A percentile compares a stretch with the other conserved stretches of the same genome.
Conservation (phyloP, 768 basidiomycete genomes). For the Serendipita vermifera region DNA sequence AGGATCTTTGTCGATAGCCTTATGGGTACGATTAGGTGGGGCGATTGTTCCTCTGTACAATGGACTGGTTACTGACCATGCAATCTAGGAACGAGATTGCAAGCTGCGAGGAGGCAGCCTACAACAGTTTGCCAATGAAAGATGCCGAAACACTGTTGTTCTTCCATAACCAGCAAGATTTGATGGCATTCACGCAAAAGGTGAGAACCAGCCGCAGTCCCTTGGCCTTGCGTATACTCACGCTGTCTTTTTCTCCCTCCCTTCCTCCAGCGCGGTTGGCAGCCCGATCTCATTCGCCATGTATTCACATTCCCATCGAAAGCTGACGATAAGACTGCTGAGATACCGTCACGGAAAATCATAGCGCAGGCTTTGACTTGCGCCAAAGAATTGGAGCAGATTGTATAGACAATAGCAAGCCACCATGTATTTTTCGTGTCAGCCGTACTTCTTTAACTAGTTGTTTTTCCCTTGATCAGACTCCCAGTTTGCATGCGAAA, state of each 20-base stretch:
- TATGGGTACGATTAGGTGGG: conserved; percentile 85
- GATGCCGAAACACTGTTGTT: conserved; percentile 87
- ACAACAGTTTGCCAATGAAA: conserved; percentile 77
- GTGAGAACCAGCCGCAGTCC: conserved; percentile 29
- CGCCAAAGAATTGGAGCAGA: conserved; percentile 82
- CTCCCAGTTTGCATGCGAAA: no score
- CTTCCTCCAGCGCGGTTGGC: conserved; percentile 59
- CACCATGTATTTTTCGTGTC: no score
- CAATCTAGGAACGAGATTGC: conserved; percentile 97
- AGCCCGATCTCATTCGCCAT: conserved; percentile 56
- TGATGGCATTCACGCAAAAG: conserved; percentile 69
- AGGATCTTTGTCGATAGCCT: conserved; percentile 86
- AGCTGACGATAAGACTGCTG: conserved; percentile 57
- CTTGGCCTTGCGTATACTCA: conserved; percentile 8
- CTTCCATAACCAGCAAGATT: conserved; percentile 70
- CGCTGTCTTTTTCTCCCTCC: conserved; percentile 8
- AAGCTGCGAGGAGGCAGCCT: conserved; percentile 88
- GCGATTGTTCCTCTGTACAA: background rate
- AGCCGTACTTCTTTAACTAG: no score
- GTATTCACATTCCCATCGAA: conserved; percentile 70
- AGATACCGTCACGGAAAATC: conserved; percentile 76
- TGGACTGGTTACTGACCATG: background rate
- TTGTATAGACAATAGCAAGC: no score
- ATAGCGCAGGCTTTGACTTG: conserved; percentile 66
- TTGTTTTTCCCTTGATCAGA: no score